phyloP scores from a whole-genome alignment of 2,329 filamentous ascomycete species.

The Colletotrichum trifolii region DNA sequence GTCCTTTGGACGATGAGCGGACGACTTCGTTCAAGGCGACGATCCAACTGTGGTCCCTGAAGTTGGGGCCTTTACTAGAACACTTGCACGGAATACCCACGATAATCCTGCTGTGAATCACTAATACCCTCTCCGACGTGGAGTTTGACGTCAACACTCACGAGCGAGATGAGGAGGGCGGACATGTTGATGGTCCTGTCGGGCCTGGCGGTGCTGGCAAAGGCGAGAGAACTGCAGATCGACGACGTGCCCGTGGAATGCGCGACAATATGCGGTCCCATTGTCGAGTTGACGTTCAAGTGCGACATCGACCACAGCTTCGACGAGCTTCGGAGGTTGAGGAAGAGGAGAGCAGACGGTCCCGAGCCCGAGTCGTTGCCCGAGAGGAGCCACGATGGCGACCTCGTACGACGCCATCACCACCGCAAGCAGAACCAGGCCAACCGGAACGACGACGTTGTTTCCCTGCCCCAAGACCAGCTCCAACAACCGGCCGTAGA shows the following conservation, averaged over 20 bases:
- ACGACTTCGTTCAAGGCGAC: background rate
- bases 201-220: conserved; percentile 43
- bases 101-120: background rate
- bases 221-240: conserved; percentile 46
- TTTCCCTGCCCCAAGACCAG: conserved; percentile 2
- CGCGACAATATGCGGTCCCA: conserved; percentile 54
- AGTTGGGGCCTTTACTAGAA: background rate
- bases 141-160: no score
- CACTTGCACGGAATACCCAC: background rate
- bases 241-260: conserved; percentile 52
- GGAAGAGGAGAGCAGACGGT: conserved; percentile 40
- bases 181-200: conserved; percentile 43
- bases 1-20: conserved; percentile 26
- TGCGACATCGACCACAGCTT: conserved; percentile 44
- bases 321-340: conserved; percentile 41
- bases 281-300: conserved; percentile 53
- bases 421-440: conserved; percentile 13
- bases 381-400: background rate
- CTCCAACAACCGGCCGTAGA: conserved; percentile 7
- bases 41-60: background rate
- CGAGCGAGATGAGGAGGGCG: conserved; percentile 42
- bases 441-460: conserved; percentile 8
- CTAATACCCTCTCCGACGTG: no score
- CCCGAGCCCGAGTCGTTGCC: background rate
- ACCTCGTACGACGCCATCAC: conserved; percentile 10